Evolutionary conservation across 176 grass and related monocot species (phyloP).

Genomic region (Rhynchospora tenuis): DNA sequence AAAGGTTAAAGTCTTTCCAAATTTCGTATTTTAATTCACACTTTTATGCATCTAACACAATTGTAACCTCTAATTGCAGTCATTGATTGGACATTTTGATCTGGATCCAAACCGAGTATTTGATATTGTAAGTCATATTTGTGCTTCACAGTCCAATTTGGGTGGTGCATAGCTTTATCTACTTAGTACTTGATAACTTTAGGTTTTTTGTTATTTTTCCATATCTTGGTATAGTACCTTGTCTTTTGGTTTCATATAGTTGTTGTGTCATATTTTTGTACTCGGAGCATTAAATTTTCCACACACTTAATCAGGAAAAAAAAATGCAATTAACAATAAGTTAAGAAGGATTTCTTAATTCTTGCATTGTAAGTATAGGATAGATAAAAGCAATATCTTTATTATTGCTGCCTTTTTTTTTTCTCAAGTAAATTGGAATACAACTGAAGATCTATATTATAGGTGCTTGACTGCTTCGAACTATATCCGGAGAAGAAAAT

Average conservation of each 20-base stretch:
- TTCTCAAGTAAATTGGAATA: neutral
- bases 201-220: neutral
- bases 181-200: conserved; percentile 4
- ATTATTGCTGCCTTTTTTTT: neutral
- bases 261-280: neutral
- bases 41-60: conserved; percentile 7
- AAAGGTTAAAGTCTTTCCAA: conserved; percentile 52
- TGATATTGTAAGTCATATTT: conserved; percentile 82
- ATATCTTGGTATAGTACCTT: neutral
- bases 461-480: conserved; percentile 97
- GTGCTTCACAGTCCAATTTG: conserved; percentile 17
- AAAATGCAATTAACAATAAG: neutral
- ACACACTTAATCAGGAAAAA: neutral
- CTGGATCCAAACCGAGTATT: conserved; percentile 96
- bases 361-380: neutral
- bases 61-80: conserved; percentile 39
- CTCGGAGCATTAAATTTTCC: neutral
- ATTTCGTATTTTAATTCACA: neutral
- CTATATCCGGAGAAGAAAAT: conserved; percentile 75
- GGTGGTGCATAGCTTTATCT: neutral
- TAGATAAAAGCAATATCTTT: neutral
- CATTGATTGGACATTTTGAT: conserved; percentile 99
- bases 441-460: conserved; percentile 15
- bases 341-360: neutral
- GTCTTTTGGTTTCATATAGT: neutral